Evolutionary conservation across 805 yeast species (phyloP), one percentile per base, ranked within the genome.

Genomic region (Spathaspora arborariae): DNA sequence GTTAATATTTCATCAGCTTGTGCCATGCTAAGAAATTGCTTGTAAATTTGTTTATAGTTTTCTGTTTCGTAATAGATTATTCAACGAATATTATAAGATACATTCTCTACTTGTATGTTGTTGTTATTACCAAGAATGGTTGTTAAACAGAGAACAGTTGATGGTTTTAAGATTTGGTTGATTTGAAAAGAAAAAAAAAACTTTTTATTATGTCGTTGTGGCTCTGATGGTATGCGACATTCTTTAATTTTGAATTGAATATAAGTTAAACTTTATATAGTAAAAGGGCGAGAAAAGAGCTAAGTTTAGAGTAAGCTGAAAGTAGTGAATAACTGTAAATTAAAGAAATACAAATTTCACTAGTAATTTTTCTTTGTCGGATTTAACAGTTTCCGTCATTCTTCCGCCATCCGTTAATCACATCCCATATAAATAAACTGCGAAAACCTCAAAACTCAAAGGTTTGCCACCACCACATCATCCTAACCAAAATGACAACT

Each of bases 1-100:
- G 22, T 22, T n/a, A 51, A 45, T 20, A 59, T 52, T 33, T 57
- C 62, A 24, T 26, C 41, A 11, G 41, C 34, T 15, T 36, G 41
- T 13, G 27, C 41, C 51, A 48, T 48, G 3, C 21, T 26, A 19
- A 16, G 35, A n/a, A 15, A 3, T 30, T 30, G 10, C n/a, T 13
- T 6, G 35, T 30, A 21, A 13, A 11, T n/a, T 39, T 18, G 21
- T 22, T 21, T 36, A 30, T n/a, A 10, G 22, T 22, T n/a, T 7
- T 20, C 2, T 30, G 18, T 15, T 30, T 30, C n/a, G 35, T 6
- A 10, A 27, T 13, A 5, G n/a, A 30, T 30, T 30, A 30, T 30
- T 30, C 35, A 30, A 30, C 18, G n/a, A 30, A 13, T 15, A 30
- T 30, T 30, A 30, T 30, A 30, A 30, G 18, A 30, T 30, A 30